Evolutionary conservation across 2,329 filamentous ascomycete species (phyloP).

Genomic region (Lachnellula hyalina): DNA sequence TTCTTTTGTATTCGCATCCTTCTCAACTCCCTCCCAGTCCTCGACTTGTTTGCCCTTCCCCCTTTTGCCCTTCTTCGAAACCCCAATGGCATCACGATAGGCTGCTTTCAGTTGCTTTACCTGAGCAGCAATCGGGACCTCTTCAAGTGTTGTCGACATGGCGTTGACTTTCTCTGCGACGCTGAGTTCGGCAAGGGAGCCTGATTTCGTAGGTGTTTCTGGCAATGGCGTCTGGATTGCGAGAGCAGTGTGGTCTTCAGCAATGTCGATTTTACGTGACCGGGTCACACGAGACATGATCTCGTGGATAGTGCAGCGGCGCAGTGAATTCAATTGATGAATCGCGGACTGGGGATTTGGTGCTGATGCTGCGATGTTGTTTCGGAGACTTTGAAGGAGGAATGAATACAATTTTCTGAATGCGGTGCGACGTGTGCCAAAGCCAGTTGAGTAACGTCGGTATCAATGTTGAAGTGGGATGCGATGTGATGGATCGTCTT

Average conservation of each 20-base stretch:
- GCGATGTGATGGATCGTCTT: constrained; percentile 1
- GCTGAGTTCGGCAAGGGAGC: constrained; percentile 15
- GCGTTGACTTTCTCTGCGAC: constrained; percentile 17
- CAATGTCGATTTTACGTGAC: constrained; percentile 27
- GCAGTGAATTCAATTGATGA: neutral
- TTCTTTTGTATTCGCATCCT: neutral
- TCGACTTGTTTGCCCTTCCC: constrained; percentile 21
- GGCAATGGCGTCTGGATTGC: constrained; percentile 18
- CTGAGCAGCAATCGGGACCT: constrained; percentile 20
- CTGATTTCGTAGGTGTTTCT: constrained; percentile 11
- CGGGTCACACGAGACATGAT: constrained; percentile 31
- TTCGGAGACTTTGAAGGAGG: constrained; percentile 1
- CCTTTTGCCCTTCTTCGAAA: constrained; percentile 25
- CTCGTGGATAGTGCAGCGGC: neutral
- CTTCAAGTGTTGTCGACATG: constrained; percentile 14
- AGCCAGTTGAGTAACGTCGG: neutral
- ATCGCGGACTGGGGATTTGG: neutral
- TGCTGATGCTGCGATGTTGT: constrained; percentile 4
- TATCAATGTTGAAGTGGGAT: constrained; percentile 17
- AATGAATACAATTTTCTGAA: neutral
- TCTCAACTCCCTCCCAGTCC: constrained; percentile 2
- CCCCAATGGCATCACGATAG: constrained; percentile 28
- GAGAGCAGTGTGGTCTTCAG: constrained; percentile 26
- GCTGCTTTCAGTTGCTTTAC: constrained; percentile 31
- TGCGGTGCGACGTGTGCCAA: neutral